Base-by-base conservation (phyloP, 805 yeast genomes). In the Saccharomycopsis oosterbeekiorum region DNA sequence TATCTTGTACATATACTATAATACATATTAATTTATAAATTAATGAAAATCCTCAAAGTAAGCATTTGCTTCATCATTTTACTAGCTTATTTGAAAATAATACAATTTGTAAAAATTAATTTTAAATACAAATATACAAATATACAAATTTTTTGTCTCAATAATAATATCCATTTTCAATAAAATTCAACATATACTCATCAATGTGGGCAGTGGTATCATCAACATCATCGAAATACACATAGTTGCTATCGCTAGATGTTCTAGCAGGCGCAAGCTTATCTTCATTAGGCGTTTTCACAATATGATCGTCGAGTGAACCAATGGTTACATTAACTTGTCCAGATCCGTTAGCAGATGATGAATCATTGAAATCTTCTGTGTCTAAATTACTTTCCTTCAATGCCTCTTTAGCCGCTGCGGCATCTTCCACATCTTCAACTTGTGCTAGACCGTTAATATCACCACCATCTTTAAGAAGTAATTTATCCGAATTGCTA, bases 141-240 rank as follows among this genome's bases (percentile, higher is more conserved):
- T n/a, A n/a, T n/a, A n/a, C n/a, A n/a, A n/a, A 47, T 24, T 47
- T 21, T 47, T 10, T 8, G 26, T 21, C 12, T 47, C 17, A 63
- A 67, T 74, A 80, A 69, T 84, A 88, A 70, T 77, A 81, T 0
- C 97, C 97, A 59, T 84, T 85, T 63, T 96, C 96, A 62, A 94
- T 89, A 70, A 82, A 89, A 63, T 92, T 78, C 65, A 94, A 83
- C 99, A 94, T 94, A 75, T 92, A 96, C 77, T 94, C 98, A 70
- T 94, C 99, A 59, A 93, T 83, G 71, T 91, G 97, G 3, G 88
- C 88, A 58, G 85, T 79, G 4, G 78, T 80, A 40, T 84, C 80
- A 62, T 75, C 76, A 57, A 73, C 85, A 57, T 76, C 68, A 2
- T 68, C 77, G 24, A 82, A 88, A 55, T 83, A 89, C 3, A 80